These are phyloP conservation scores for Gnaphalium uliginosum DNA, from an alignment of 129 eudicot genomes.

Conservation along the genomic window DNA sequence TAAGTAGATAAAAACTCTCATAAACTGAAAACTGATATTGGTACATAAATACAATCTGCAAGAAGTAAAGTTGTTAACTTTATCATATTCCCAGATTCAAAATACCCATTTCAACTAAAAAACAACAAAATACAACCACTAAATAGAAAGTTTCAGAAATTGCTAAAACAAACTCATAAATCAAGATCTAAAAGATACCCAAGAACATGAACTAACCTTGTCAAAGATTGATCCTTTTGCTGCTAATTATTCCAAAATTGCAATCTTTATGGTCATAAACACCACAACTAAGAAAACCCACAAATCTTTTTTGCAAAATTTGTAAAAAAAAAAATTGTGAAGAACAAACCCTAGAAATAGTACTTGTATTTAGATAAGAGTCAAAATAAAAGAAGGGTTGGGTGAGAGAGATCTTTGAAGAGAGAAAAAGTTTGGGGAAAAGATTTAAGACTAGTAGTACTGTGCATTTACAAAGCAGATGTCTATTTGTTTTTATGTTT, in stretches of 20 bases:
- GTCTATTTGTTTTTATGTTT: slow-evolving; percentile 25
- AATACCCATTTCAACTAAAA: slow-evolving; percentile 20
- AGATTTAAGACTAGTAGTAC: slow-evolving; percentile 25
- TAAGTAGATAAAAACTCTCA: slow-evolving; percentile 14
- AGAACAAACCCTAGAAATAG: slow-evolving; percentile 40
- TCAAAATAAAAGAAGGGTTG: slow-evolving; percentile 34
- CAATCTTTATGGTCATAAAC: slow-evolving; percentile 24
- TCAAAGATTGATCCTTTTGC: slow-evolving; percentile 22
- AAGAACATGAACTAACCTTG: slow-evolving; percentile 33
- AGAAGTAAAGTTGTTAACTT: slow-evolving; percentile 21
- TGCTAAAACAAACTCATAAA: slow-evolving; percentile 6
- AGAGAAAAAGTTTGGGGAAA: slow-evolving; percentile 27
- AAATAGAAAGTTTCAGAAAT: slow-evolving; percentile 2
- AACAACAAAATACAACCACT: not conserved
- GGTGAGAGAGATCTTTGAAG: slow-evolving; percentile 36
- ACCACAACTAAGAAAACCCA: slow-evolving; percentile 28
- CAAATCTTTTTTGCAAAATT: slow-evolving; percentile 15
- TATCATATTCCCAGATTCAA: slow-evolving; percentile 34
- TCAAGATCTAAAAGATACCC: slow-evolving; percentile 35
- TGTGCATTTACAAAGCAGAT: slow-evolving; percentile 34
- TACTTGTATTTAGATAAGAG: slow-evolving; percentile 14
- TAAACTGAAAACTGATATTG: slow-evolving; percentile 14
- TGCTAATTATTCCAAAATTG: slow-evolving; percentile 23
- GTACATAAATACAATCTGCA: not conserved
- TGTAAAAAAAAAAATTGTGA: slow-evolving; percentile 20